Evolutionary conservation across 2,329 filamentous ascomycete genomes (phyloP), one percentile per base, ranked within the genome.

Genomic region (Laburnicola sp.): DNA sequence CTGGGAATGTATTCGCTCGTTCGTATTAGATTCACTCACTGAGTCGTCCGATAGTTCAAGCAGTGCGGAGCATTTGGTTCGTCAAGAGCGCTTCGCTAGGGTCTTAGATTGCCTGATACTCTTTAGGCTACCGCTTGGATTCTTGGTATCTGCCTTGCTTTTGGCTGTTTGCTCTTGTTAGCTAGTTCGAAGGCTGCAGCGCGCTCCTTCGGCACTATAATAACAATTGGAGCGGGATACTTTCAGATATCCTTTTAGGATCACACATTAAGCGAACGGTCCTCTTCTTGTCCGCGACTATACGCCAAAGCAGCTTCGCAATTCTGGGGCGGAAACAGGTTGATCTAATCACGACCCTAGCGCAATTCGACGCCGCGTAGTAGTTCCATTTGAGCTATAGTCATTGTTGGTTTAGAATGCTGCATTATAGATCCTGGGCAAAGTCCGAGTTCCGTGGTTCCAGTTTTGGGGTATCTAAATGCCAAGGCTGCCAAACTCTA

Each of bases 91-190:
- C 37, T 48, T 48, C 7, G 35, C 36, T 48, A 48, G 45, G 23
- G 35, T 41, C 27, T 41, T 48, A 41, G 35, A 41, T 21, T 21
- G 37, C 25, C 32, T 46, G 39, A 46, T 38, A 46, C 16, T 16
- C 16, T 16, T 16, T 16, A 16, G 16, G 16, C 16, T 16, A 16
- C 16, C 16, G 16, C 16, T 41, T 26, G 16, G 37, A 48, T 48
- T 48, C 36, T 40, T 48, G 22, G 45, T 41, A 41, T 48, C 37
- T 48, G 16, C 26, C 35, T 48, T 48, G 35, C 44, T 46, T 46
- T 46, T 46, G 23, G 44, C 34, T 46, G 23, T 34, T 48, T 40
- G 45, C 45, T 48, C 37, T 48, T 41, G 37, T 34, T 48, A n/a
- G 30, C 37, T 21, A 41, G 45, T 48, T 48, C 37, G 37, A 48